Evolutionary conservation across 768 basidiomycete species (phyloP), one percentile per base, ranked within the genome.

Genomic region (Kwoniella dendrophila): DNA sequence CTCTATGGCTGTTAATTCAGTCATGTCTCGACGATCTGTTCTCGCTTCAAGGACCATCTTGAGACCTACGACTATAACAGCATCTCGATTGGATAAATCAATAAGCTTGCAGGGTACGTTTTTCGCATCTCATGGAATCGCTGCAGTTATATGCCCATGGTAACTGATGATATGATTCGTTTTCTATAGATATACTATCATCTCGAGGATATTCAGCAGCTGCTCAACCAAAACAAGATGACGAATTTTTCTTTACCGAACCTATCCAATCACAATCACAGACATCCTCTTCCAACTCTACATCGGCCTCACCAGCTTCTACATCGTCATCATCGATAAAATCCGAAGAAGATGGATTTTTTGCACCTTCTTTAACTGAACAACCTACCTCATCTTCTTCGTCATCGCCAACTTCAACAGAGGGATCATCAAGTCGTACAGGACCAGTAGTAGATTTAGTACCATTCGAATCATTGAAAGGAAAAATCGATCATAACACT

Each of bases 401-500:
- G 11, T 16, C 22, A 34, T 40, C 34, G 29, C 36, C 3, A 27
- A 26, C 36, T 26, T 29, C 26, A 29, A 30, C 16, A 32, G 36
- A 6, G n/a, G n/a, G n/a, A n/a, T n/a, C n/a, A 20, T 50, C 43
- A 12, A 34, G 22, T 49, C 58, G 47, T 33, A 54, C 60, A 4
- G 53, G 52, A 5, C 63, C 63, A 1, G 41, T 44, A 11, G 55
- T 62, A 34, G 50, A 70, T 22, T 47, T 68, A 16, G 64, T 63
- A 8, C 71, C 78, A 0, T 83, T 83, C 67, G 26, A 59, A 18
- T 70, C 71, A 18, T 62, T 83, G 12, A 72, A 78, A 62, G 75
- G 74, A 8, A 63, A 70, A 33, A 69, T 83, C 56, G 60, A 71
- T 52, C 68, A 77, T 29, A 73, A 80, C 26, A 80, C 80, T 0